Evolutionary conservation across 1,284 basidiomycete genomes (phyloP).

Genomic region (Marasmius fiardii): DNA sequence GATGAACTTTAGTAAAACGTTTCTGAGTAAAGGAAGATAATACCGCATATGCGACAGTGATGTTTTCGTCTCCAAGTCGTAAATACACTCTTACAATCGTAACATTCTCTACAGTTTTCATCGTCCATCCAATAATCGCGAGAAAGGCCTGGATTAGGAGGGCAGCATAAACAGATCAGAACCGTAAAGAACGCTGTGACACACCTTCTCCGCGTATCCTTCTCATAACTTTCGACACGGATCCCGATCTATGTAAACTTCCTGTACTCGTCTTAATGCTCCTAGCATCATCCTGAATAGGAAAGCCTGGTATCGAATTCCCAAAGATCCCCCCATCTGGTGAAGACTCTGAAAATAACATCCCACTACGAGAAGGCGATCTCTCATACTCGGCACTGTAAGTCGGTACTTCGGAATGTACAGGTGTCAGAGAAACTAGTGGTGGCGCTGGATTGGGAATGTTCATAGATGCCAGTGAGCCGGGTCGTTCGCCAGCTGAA

Average conservation of each 20-base stretch:
- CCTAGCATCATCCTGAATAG: conserved; percentile 77
- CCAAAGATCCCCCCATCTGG: conserved; percentile 59
- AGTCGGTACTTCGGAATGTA: conserved; percentile 69
- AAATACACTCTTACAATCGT: conserved; percentile 90
- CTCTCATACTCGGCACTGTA: conserved; percentile 61
- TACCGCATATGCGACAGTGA: conserved; percentile 91
- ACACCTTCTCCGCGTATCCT: conserved; percentile 82
- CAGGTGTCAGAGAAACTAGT: conserved; percentile 77
- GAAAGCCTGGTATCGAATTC: conserved; percentile 79
- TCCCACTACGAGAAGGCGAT: conserved; percentile 50
- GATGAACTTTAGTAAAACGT: not conserved
- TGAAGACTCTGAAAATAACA: conserved; percentile 43
- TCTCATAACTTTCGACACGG: conserved; percentile 87
- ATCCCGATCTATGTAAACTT: conserved; percentile 71
- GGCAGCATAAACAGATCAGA: conserved; percentile 6
- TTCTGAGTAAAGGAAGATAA: not conserved
- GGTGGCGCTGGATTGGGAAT: conserved; percentile 67
- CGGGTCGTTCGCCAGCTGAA: conserved; percentile 48
- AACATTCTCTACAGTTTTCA: conserved; percentile 93
- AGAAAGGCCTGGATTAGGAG: conserved; percentile 59
- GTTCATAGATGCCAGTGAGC: conserved; percentile 49
- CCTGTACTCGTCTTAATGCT: conserved; percentile 66
- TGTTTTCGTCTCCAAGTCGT: conserved; percentile 92
- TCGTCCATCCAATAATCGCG: conserved; percentile 98
- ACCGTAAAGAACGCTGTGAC: conserved; percentile 16